These are phyloP conservation scores for Boletus semigastroideus DNA, from an alignment of 1,284 basidiomycete genomes.

Conservation along the genomic window DNA sequence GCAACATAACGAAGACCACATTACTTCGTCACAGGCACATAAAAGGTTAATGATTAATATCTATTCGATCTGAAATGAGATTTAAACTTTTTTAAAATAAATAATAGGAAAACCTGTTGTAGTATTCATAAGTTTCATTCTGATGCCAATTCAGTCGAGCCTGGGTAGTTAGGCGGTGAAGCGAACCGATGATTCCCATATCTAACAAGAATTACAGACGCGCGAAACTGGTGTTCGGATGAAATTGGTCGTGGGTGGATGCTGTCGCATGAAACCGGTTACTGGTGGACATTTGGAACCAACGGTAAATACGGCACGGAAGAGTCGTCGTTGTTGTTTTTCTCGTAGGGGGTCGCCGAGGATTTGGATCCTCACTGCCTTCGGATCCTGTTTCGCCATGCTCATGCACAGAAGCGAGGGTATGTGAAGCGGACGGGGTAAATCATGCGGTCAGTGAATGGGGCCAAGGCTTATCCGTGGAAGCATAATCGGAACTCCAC, in stretches of 20 bases:
- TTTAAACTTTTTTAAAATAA: too few species aligned
- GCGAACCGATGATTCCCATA: conserved; percentile 3
- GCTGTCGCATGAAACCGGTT: conserved; percentile 11
- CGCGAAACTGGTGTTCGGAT: conserved; percentile 10
- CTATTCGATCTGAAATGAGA: too few species aligned
- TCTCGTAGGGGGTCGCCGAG: conserved; percentile 7
- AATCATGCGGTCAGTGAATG: conserved; percentile 14
- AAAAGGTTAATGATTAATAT: too few species aligned
- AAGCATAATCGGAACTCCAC: conserved; percentile 26
- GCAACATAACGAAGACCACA: too few species aligned
- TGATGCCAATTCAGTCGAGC: conserved; percentile 1
- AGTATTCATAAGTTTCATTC: too few species aligned
- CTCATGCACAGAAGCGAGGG: conserved; percentile 20
- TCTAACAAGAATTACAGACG: neutral
- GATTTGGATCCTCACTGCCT: conserved; percentile 22
- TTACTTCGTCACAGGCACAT: too few species aligned
- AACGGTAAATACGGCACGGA: conserved; percentile 5
- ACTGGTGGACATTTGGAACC: neutral
- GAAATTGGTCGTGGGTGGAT: conserved; percentile 3
- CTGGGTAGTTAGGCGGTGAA: conserved; percentile 2
- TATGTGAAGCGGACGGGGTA: conserved; percentile 17
- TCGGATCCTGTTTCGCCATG: conserved; percentile 19
- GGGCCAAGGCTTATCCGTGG: conserved; percentile 7
- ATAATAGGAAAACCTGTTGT: too few species aligned
- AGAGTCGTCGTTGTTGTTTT: neutral